These are phyloP conservation scores for Yarrowia deformans DNA, from an alignment of 805 yeast species.

Conservation along the genomic window DNA sequence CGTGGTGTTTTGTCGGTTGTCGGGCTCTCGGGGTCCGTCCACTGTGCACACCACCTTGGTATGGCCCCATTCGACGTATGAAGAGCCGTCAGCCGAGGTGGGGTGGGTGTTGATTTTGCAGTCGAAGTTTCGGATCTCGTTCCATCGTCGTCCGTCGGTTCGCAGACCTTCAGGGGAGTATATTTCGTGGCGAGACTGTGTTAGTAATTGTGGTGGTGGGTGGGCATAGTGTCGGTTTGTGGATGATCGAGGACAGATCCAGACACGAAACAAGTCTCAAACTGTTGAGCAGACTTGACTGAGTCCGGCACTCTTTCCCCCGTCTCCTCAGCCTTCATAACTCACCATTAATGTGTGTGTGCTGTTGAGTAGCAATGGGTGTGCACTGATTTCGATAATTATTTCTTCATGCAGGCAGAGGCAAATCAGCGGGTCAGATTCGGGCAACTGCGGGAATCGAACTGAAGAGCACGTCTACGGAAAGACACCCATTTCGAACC, in stretches of 20 bases:
- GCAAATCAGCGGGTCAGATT: neutral
- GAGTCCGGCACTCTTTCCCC: too few species aligned
- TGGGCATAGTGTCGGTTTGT: too few species aligned
- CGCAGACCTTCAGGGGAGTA: conserved; percentile 96
- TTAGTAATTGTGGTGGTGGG: neutral
- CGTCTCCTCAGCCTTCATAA: neutral
- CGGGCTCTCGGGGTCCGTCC: conserved; percentile 90
- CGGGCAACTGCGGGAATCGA: neutral
- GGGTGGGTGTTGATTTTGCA: conserved; percentile 90
- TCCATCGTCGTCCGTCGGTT: conserved; percentile 90
- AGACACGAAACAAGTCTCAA: too few species aligned
- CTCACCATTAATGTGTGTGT: conserved; percentile 15
- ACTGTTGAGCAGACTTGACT: too few species aligned
- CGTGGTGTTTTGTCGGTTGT: conserved; percentile 54
- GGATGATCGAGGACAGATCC: too few species aligned
- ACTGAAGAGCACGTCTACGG: neutral
- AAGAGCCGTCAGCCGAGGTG: conserved; percentile 82
- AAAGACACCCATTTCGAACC: too few species aligned
- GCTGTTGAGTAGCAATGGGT: conserved; percentile 5
- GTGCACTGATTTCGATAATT: conserved; percentile 13
- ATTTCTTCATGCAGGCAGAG: conserved; percentile 33
- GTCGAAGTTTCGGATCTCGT: conserved; percentile 82
- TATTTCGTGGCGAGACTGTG: conserved; percentile 59
- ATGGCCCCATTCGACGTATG: conserved; percentile 90
- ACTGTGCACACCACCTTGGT: conserved; percentile 86